Base-by-base conservation (phyloP, 805 yeast genomes). In the Metahyphopichia silvanorum region DNA sequence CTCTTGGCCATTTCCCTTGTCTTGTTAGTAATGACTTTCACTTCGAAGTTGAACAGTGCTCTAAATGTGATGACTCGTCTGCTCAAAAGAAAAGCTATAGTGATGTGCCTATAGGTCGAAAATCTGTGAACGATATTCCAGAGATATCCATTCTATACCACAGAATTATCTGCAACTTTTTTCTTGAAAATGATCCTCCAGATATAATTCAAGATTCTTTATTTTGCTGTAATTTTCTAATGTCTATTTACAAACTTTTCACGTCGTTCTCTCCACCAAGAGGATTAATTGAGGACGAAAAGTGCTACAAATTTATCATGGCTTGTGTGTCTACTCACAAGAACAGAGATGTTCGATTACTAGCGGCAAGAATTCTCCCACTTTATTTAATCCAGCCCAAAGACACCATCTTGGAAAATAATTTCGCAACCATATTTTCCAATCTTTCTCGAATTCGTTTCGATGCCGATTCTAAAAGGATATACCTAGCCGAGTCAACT, bases 401-500 rank as follows among this genome's bases (percentile, higher is more conserved):
- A 6, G 63, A 65, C 24, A 63, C 66, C 37, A 56, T 61, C 31
- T 49, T 56, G 19, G 63, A 63, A 33, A 69, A 74, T 37, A 72
- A 42, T 16, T 74, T 81, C 27, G 67, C 70, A 14, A 29, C 49
- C 0, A 62, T 82, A 6, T 56, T 77, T 27, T 50, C 56, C 10
- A 51, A 60, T 25, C 41, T 79, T 0, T 68, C 74, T 23, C 46
- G 60, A 1, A 64, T 76, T 26, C 59, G 61, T 4, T 62, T 69
- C n/a, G 42, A 45, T 26, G 25, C 31, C 19, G 51, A 48, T 9
- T 46, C 51, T 11, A 53, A 56, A 3, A 43, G 43, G 7, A 46
- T 53, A 2, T 65, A 74, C 37, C 46, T 79, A 31, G 79, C 76
- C 6, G 89, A 83, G 49, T 73, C 82, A 0, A 66, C 77, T 0